Evolutionary conservation across 1,284 basidiomycete genomes (phyloP), one percentile per base, ranked within the genome.

Genomic region (Lentinus polychrous): DNA sequence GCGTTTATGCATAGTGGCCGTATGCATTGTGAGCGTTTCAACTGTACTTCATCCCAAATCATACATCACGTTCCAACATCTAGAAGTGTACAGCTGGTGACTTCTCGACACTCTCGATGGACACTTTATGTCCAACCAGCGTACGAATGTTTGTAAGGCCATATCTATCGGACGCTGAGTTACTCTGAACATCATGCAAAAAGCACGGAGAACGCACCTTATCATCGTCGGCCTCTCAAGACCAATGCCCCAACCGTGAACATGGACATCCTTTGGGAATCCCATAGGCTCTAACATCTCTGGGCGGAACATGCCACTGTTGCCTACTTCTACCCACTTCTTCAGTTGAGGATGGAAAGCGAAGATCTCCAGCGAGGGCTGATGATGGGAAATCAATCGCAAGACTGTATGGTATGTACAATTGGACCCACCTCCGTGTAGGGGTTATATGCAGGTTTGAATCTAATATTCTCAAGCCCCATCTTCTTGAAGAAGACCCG

Each of bases 211-310:
- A 17, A 69, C 83, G 53, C 55, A 91, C 90, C 92, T 83, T 71
- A 99, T 99, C 96, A 99, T 99, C 1, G 96, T 99, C n/a, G 96
- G 96, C 53, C 96, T 75, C 71, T 99, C 96, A 32, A 99, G 74
- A 62, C 86, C 83, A 56, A 99, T 80, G 48, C 96, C 96, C 93
- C 95, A 99, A 15, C 96, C 96, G 56, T 96, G 87, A 2, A 98
- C 95, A 45, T 94, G 86, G 8, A 99, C 94, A 58, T 94, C 94
- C 57, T 94, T 91, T 2, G 96, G 96, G 62, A 99, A 85, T 37
- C 96, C 96, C 94, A 99, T 99, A 8, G 96, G 94, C 63, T 94
- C 92, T 42, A 99, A 76, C 95, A 99, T 99, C 66, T 99, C 96
- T 2, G 96, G 96, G 34, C 96, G 81, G 86, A 99, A 99, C 89